These are phyloP conservation scores for Pseudopediastrum boryanum DNA, from an alignment of 139 green algal species.

Conservation along the genomic window DNA sequence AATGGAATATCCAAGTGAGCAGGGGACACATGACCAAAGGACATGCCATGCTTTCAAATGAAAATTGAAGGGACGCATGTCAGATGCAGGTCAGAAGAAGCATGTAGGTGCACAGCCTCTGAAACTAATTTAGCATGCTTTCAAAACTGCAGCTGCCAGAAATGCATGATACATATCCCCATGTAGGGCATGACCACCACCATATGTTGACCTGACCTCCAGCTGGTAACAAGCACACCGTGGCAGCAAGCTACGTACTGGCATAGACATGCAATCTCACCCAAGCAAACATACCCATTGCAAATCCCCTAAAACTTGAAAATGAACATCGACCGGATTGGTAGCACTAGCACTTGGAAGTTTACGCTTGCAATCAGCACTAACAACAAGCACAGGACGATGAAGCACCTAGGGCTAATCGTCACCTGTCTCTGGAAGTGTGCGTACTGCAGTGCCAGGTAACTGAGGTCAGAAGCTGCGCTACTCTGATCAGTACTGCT, in stretches of 20 bases:
- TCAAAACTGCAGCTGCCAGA: background rate
- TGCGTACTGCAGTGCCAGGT: slow-evolving; percentile 68
- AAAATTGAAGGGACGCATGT: background rate
- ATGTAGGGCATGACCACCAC: no score
- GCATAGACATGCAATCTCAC: background rate
- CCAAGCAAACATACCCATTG: background rate
- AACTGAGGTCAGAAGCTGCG: slow-evolving; percentile 26
- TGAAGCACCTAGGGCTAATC: background rate
- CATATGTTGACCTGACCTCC: no score
- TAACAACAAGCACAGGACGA: background rate
- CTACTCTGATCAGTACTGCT: slow-evolving; percentile 43
- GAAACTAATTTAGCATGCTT: background rate
- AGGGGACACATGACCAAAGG: background rate
- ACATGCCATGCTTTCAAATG: background rate
- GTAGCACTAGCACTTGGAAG: slow-evolving; percentile 10
- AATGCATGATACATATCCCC: no score
- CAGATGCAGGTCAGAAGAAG: background rate
- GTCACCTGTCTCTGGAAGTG: slow-evolving; percentile 59
- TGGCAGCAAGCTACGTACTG: background rate
- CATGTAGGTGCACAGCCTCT: background rate
- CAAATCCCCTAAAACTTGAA: no score
- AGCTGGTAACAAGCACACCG: no score
- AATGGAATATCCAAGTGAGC: background rate
- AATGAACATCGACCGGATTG: no score
- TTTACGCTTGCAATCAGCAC: background rate